Conservation (phyloP, 306 rosid genomes). For the Comarum palustre region DNA sequence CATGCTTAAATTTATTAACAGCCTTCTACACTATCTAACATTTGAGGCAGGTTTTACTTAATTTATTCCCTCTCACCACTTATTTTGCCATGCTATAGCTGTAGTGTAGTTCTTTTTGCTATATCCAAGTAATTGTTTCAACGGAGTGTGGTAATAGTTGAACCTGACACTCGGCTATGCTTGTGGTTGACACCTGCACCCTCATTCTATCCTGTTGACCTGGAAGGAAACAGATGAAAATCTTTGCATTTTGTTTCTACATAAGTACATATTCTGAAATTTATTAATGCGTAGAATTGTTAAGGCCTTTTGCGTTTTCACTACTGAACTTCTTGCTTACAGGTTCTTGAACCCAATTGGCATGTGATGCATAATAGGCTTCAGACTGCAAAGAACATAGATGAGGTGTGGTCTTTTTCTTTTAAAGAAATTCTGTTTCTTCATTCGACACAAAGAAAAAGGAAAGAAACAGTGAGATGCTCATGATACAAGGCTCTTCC, state of each 20-base stretch:
- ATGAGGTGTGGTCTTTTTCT: conserved; percentile 54
- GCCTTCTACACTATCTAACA: conserved; percentile 92
- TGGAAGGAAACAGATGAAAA: background rate
- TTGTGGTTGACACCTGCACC: background rate
- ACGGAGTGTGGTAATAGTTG: background rate
- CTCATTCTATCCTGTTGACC: background rate
- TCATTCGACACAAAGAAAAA: background rate
- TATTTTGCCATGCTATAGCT: conserved; percentile 15
- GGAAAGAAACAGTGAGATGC: background rate
- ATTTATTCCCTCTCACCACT: background rate
- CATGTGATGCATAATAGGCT: conserved; percentile 84
- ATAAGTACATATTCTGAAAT: background rate
- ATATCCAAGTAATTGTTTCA: background rate
- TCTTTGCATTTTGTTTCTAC: background rate
- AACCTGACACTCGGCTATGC: conserved; percentile 3
- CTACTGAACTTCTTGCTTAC: conserved; percentile 22
- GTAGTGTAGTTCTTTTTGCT: background rate
- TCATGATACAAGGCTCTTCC: conserved; percentile 26
- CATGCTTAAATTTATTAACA: conserved; percentile 92
- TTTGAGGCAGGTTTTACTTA: conserved; percentile 68
- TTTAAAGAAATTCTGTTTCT: background rate
- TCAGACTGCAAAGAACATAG: conserved; percentile 88
- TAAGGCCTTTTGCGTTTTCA: conserved; percentile 15
- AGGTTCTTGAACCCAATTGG: conserved; percentile 98
- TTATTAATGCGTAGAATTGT: conserved; percentile 5